Evolutionary conservation across 2,329 filamentous ascomycete genomes (phyloP).

Genomic region (Volutella citrinella): DNA sequence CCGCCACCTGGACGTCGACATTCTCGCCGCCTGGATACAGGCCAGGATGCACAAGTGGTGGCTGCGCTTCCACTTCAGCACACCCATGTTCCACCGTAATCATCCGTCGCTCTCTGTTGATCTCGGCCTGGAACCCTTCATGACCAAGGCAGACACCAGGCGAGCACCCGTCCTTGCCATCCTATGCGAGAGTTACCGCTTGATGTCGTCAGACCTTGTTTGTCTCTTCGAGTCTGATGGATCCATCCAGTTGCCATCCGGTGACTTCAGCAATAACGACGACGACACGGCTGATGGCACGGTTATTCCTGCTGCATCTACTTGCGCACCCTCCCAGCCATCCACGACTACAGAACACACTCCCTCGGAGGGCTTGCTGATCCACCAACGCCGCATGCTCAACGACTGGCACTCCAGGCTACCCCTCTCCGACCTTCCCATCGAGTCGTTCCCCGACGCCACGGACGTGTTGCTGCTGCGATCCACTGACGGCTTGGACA

Average conservation of each 20-base stretch:
- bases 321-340: neutral
- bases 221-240: neutral
- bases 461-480: too few species aligned
- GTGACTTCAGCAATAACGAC: neutral
- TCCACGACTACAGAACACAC: too few species aligned
- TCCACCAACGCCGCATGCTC: neutral
- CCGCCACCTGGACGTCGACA: neutral
- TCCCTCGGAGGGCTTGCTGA: too few species aligned
- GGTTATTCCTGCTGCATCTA: too few species aligned
- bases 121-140: neutral
- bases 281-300: neutral
- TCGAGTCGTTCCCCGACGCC: slow-evolving; percentile 1
- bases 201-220: slow-evolving; percentile 2
- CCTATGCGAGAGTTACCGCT: slow-evolving; percentile 9
- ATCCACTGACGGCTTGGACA: neutral
- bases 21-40: slow-evolving; percentile 16
- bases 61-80: slow-evolving; percentile 20
- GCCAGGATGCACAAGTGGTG: slow-evolving; percentile 22
- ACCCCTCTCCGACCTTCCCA: slow-evolving; percentile 2
- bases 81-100: slow-evolving; percentile 9
- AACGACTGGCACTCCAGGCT: slow-evolving; percentile 8
- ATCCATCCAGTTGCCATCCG: neutral
- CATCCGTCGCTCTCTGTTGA: too few species aligned
- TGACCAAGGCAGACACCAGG: neutral
- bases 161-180: slow-evolving; percentile 5